Evolutionary conservation across 208 protist genomes (phyloP).

Genomic region (Crithidia bombi): DNA sequence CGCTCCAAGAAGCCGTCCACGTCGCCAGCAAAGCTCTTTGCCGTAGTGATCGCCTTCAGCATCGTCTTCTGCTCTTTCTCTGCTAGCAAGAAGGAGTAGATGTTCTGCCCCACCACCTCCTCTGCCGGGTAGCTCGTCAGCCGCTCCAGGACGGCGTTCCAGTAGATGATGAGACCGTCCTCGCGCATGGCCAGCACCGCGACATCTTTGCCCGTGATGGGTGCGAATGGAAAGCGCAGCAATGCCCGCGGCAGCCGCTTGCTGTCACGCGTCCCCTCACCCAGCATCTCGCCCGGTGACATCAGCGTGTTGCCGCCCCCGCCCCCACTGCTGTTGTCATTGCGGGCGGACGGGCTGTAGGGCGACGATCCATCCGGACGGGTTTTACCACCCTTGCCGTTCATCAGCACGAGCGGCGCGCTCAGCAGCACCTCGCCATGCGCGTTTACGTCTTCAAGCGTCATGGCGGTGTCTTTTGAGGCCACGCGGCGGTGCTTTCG

Average conservation of each 20-base stretch:
- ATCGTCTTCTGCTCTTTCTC: slow-evolving; percentile 76
- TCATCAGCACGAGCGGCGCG: slow-evolving; percentile 35
- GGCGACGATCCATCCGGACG: neutral
- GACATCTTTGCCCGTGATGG: slow-evolving; percentile 18
- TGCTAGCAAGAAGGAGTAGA: slow-evolving; percentile 81
- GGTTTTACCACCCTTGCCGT: slow-evolving; percentile 23
- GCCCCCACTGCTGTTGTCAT: too few species aligned
- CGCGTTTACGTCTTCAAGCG: slow-evolving; percentile 38
- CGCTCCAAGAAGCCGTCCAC: slow-evolving; percentile 52
- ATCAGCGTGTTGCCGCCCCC: neutral
- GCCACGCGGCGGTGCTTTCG: slow-evolving; percentile 38
- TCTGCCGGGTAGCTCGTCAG: slow-evolving; percentile 71
- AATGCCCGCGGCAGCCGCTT: slow-evolving; percentile 16
- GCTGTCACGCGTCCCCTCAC: neutral
- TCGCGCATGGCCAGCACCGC: slow-evolving; percentile 74
- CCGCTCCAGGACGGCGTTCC: slow-evolving; percentile 67
- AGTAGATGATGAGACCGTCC: slow-evolving; percentile 79
- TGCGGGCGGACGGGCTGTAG: too few species aligned
- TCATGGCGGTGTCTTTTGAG: slow-evolving; percentile 21
- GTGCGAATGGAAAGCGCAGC: slow-evolving; percentile 39
- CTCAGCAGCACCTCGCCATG: slow-evolving; percentile 56
- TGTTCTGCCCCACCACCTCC: slow-evolving; percentile 80
- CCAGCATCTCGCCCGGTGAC: neutral
- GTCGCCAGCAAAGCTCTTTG: slow-evolving; percentile 71
- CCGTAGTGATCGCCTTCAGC: slow-evolving; percentile 59